Conservation (phyloP, 345 rosid genomes). For the Capsella bursapastoris region DNA sequence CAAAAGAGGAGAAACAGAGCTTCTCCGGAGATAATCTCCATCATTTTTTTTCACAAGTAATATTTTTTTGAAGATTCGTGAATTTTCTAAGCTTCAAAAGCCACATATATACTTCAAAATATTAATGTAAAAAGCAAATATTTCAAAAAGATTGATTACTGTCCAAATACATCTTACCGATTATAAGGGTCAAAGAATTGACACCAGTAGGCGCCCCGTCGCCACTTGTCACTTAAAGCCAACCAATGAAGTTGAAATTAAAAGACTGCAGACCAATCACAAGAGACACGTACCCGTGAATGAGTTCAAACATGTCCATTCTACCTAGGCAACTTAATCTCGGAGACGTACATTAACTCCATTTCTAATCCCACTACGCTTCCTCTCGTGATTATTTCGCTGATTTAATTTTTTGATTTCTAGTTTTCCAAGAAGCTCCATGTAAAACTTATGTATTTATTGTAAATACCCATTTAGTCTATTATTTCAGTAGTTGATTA, state of each 20-base stretch:
- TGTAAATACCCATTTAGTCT: not conserved
- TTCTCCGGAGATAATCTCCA: slow-evolving; percentile 17
- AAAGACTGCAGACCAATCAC: not conserved
- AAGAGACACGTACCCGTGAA: not conserved
- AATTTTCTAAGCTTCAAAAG: not conserved
- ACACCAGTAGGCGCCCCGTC: not conserved
- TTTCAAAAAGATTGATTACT: not conserved
- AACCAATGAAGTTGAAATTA: not conserved
- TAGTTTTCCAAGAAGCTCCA: not conserved
- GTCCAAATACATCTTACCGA: not conserved
- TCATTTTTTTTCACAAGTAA: not conserved
- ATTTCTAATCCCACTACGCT: not conserved
- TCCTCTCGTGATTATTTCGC: not conserved
- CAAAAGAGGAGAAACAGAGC: slow-evolving; percentile 21
- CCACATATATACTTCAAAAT: not conserved
- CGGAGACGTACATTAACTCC: not conserved
- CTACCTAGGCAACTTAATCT: not conserved
- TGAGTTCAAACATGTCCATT: not conserved
- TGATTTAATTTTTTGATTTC: not conserved
- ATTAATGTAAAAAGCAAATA: not conserved
- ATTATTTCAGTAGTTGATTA: not conserved
- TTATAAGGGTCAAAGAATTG: not conserved
- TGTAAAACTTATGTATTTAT: not conserved
- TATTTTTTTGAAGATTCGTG: not conserved
- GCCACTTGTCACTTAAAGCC: not conserved